Evolutionary conservation across 1,284 basidiomycete genomes (phyloP).

Genomic region (Schizophyllum commune): DNA sequence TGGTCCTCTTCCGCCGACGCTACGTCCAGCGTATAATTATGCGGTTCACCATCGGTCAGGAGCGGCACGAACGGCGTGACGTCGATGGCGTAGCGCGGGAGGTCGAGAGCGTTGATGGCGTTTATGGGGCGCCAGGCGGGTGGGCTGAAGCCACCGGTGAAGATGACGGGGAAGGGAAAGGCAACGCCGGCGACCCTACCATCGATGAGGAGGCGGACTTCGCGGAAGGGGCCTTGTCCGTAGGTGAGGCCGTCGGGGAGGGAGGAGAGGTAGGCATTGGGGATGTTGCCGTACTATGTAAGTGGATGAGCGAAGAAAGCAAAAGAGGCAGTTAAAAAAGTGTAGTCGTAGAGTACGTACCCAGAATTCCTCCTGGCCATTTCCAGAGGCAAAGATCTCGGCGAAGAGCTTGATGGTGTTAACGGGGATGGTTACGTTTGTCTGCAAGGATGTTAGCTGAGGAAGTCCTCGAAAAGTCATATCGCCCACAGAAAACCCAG

Average conservation of each 20-base stretch:
- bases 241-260: conserved; percentile 48
- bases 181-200: conserved; percentile 65
- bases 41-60: conserved; percentile 60
- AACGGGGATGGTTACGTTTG: conserved; percentile 59
- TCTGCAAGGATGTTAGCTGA: conserved; percentile 25
- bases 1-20: conserved; percentile 63
- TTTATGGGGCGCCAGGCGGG: conserved; percentile 73
- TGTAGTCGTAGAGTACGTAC: conserved; percentile 35
- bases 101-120: conserved; percentile 70
- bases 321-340: too few relatives aligned
- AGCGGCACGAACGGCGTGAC: conserved; percentile 72
- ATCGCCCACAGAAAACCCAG: conserved; percentile 61
- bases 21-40: conserved; percentile 65
- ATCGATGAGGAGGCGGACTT: conserved; percentile 73
- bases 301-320: background rate
- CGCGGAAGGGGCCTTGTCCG: conserved; percentile 68
- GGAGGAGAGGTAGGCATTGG: conserved; percentile 49
- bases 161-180: conserved; percentile 74
- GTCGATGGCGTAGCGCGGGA: conserved; percentile 74
- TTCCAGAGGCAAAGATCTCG: conserved; percentile 68
- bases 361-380: conserved; percentile 73
- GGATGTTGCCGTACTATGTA: conserved; percentile 60
- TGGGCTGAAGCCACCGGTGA: conserved; percentile 75
- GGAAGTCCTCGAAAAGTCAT: too few relatives aligned
- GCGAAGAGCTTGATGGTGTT: conserved; percentile 65